phyloP scores from a whole-genome alignment of 345 rosid species.

The Fremontodendron californicum region DNA sequence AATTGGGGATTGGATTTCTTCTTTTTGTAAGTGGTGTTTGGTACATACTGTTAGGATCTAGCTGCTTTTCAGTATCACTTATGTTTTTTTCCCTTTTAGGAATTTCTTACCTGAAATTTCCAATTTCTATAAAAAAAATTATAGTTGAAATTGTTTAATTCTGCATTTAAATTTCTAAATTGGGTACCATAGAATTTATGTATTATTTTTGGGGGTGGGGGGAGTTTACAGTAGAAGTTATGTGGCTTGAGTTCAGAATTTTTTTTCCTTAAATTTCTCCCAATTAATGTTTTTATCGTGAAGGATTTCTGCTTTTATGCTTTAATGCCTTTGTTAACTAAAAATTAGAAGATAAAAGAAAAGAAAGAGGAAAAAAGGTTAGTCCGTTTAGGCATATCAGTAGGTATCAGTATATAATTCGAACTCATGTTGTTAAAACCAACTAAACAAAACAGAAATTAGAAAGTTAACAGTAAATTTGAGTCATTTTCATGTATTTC shows the following conservation, averaged over 20 bases:
- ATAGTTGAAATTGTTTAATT: no score
- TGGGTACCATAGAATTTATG: background rate
- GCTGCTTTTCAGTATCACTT: background rate
- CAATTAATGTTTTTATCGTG: background rate
- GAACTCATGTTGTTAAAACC: background rate
- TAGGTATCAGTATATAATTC: background rate
- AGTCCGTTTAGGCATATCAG: background rate
- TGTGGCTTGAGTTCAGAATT: background rate
- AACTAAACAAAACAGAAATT: background rate
- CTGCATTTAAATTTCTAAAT: background rate
- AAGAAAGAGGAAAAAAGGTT: background rate
- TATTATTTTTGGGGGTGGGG: background rate
- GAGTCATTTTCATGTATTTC: background rate
- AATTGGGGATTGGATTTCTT: background rate
- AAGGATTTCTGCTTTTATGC: background rate
- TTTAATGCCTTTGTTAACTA: background rate
- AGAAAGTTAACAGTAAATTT: background rate
- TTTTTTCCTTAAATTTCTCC: no score
- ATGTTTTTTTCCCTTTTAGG: background rate
- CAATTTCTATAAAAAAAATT: no score
- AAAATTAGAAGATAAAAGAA: background rate
- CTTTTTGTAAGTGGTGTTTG: background rate
- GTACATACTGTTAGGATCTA: background rate
- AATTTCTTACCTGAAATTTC: background rate
- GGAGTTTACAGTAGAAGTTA: background rate